These are phyloP conservation scores for Abrus precatorius DNA, from an alignment of 306 rosid species.

Conservation along the genomic window DNA sequence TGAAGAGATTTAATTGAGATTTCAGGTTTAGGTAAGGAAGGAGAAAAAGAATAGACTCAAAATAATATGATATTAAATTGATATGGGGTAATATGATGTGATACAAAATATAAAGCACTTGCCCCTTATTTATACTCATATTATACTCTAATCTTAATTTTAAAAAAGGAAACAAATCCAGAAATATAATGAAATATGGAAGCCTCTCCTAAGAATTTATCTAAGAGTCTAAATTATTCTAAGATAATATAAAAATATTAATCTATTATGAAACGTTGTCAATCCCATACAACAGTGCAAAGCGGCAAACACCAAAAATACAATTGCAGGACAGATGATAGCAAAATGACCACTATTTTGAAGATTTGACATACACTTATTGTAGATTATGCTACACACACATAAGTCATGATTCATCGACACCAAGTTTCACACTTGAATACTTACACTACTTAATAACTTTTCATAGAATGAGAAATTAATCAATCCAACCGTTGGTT, in stretches of 20 bases:
- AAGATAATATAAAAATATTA: background rate
- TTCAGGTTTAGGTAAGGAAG: background rate
- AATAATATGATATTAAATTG: background rate
- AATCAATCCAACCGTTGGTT: no score
- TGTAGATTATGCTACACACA: no score
- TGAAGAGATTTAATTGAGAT: background rate
- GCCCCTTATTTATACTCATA: background rate
- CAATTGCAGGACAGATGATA: no score
- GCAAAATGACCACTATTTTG: no score
- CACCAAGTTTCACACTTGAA: no score
- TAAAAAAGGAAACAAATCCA: background rate
- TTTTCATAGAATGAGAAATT: no score
- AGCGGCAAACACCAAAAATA: no score
- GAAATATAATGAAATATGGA: background rate
- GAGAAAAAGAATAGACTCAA: background rate
- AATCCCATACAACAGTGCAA: no score
- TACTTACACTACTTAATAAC: no score
- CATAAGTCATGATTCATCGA: no score
- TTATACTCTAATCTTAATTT: background rate
- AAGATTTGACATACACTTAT: no score
- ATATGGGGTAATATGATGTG: background rate
- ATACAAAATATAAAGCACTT: background rate
- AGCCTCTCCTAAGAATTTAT: background rate
- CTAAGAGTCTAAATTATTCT: background rate
- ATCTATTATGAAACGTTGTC: background rate